Percentiles rank a stretch among this genome's conserved stretches.
phyloP scores from a whole-genome alignment of 352 stramenopile genomes.

The Phytopythium ostracodes region DNA sequence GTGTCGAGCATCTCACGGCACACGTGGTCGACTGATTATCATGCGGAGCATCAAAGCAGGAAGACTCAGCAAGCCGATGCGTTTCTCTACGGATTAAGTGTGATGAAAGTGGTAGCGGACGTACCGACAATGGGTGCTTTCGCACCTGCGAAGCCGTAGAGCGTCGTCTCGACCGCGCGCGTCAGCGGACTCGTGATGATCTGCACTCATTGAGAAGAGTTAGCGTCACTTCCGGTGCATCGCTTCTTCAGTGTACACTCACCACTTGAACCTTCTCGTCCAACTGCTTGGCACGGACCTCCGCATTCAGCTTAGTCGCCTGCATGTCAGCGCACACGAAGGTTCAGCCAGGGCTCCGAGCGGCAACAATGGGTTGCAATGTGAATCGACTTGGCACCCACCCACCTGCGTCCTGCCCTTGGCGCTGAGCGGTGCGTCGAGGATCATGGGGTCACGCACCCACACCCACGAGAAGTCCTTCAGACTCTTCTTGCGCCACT shows the following conservation, averaged over 20 bases:
- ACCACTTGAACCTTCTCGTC: slow-evolving; percentile 73
- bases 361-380: not conserved
- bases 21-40: slow-evolving; percentile 44
- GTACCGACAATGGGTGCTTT: slow-evolving; percentile 57
- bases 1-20: slow-evolving; percentile 86
- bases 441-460: slow-evolving; percentile 82
- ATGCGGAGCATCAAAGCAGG: not conserved
- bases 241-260: not conserved
- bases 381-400: not conserved
- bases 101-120: not conserved
- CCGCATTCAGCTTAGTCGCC: slow-evolving; percentile 38
- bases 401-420: slow-evolving; percentile 69
- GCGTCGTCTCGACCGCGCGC: slow-evolving; percentile 78
- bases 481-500: slow-evolving; percentile 77
- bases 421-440: slow-evolving; percentile 69
- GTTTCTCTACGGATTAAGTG: not conserved
- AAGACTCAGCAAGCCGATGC: slow-evolving; percentile 2
- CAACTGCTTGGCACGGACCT: slow-evolving; percentile 31
- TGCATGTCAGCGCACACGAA: slow-evolving; percentile 6
- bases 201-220: slow-evolving; percentile 15
- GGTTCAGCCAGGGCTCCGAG: not conserved
- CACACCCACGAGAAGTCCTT: slow-evolving; percentile 84
- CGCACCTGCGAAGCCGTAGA: slow-evolving; percentile 48
- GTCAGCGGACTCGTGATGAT: slow-evolving; percentile 82
- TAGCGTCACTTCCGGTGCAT: not conserved